Percentiles rank a stretch among this genome's conserved stretches.
Conservation (phyloP, 2,329 filamentous ascomycete species). For the Ascomycota sp. region DNA sequence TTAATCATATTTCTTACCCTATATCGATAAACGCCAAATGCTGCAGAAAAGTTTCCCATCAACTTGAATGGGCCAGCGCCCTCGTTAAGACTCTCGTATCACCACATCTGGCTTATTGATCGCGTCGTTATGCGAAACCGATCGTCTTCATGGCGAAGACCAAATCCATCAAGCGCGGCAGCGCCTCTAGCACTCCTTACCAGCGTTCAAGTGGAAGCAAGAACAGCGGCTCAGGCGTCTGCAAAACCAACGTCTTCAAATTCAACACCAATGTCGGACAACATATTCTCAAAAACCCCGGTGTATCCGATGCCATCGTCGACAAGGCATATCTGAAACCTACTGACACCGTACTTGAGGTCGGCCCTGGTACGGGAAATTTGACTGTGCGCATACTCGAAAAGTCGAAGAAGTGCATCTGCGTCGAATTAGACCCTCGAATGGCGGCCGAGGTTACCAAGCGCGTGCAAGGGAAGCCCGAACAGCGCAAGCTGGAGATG, state of each 20-base stretch:
- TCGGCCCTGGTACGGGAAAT: constrained; percentile 78
- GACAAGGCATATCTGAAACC: constrained; percentile 75
- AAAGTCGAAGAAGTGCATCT: constrained; percentile 61
- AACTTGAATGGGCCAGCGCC: too few species aligned
- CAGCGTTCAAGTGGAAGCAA: constrained; percentile 14
- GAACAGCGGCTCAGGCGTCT: constrained; percentile 5
- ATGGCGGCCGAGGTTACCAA: constrained; percentile 94
- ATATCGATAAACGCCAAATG: too few species aligned
- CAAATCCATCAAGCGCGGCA: constrained; percentile 27
- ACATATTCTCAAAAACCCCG: constrained; percentile 85
- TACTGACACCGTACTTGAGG: constrained; percentile 75
- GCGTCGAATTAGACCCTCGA: constrained; percentile 82
- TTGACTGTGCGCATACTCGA: constrained; percentile 78
- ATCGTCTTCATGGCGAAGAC: constrained; percentile 28
- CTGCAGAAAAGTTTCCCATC: too few species aligned
- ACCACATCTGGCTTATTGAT: too few species aligned
- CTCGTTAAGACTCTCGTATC: too few species aligned
- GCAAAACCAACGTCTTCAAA: constrained; percentile 76
- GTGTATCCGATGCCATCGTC: constrained; percentile 52
- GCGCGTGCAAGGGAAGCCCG: constrained; percentile 75
- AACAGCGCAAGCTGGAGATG: constrained; percentile 68
- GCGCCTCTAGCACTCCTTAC: constrained; percentile 21
- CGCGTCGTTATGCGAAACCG: background rate
- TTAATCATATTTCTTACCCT: too few species aligned
- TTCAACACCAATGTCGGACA: constrained; percentile 80